Conservation (phyloP, 2,329 filamentous ascomycete species). For the Paecilomyces fulvus region DNA sequence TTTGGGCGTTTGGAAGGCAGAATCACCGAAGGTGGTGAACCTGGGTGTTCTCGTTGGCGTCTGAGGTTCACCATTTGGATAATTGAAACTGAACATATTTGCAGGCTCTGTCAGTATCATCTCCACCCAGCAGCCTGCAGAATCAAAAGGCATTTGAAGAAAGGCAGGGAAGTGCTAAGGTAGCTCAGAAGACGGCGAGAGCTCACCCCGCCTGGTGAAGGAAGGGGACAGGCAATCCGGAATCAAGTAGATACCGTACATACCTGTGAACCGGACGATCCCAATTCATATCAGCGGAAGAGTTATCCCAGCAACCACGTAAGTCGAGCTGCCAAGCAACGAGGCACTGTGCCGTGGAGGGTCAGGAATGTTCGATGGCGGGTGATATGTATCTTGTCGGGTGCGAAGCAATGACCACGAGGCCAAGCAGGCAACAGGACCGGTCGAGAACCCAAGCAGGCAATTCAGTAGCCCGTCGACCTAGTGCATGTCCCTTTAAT, state of each 20-base stretch:
- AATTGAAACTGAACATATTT: conserved; percentile 36
- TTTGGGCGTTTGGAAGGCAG: conserved; percentile 37
- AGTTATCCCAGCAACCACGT: conserved; percentile 30
- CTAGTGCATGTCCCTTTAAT: conserved; percentile 5
- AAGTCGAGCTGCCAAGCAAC: conserved; percentile 28
- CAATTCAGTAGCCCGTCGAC: not conserved
- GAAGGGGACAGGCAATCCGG: not conserved
- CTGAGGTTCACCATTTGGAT: conserved; percentile 39
- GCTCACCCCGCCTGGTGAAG: not conserved
- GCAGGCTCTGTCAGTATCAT: conserved; percentile 26
- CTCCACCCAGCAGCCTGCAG: conserved; percentile 2
- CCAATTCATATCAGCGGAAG: conserved; percentile 39
- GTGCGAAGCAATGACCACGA: conserved; percentile 17
- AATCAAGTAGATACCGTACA: conserved; percentile 11
- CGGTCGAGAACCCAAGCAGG: not conserved
- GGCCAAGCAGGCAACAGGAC: conserved; percentile 12
- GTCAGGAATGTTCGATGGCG: conserved; percentile 22
- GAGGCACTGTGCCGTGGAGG: conserved; percentile 14
- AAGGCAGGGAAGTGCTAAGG: conserved; percentile 1
- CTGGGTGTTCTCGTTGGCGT: conserved; percentile 39
- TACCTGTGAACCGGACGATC: conserved; percentile 40
- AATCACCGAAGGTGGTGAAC: conserved; percentile 28
- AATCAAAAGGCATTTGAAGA: not conserved
- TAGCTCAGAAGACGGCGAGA: not conserved
- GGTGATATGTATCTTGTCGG: conserved; percentile 14